These are phyloP conservation scores for Zostera marina DNA, from an alignment of 116 monocot genomes.

Conservation along the genomic window DNA sequence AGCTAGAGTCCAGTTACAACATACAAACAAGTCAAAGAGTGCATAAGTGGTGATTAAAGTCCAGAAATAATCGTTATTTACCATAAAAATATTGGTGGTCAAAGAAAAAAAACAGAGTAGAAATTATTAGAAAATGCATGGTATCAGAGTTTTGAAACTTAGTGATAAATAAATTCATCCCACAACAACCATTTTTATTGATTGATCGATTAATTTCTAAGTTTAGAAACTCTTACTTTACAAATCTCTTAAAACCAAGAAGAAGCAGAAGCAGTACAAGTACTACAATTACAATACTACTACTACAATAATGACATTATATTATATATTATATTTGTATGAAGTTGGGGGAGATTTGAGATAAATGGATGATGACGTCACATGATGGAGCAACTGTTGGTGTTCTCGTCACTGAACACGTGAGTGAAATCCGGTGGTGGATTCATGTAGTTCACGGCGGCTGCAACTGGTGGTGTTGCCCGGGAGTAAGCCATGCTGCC, in stretches of 20 bases:
- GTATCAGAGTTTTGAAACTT: too few species aligned
- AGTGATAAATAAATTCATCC: too few species aligned
- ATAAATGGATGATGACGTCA: conserved; percentile 12
- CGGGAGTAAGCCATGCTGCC: conserved; percentile 24
- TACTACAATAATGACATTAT: background rate
- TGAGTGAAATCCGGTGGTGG: conserved; percentile 32
- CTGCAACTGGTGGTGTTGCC: conserved; percentile 20
- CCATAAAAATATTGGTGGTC: too few species aligned
- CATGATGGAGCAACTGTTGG: conserved; percentile 71
- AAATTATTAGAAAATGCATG: too few species aligned
- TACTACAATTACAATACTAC: background rate
- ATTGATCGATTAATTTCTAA: conserved; percentile 5
- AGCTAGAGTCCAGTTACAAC: too few species aligned
- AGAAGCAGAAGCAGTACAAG: background rate
- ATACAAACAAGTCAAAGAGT: too few species aligned
- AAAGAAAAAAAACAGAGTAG: too few species aligned
- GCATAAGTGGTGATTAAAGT: too few species aligned
- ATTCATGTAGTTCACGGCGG: conserved; percentile 15
- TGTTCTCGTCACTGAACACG: conserved; percentile 42
- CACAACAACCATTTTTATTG: too few species aligned
- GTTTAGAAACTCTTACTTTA: conserved; percentile 7
- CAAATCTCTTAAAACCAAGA: background rate
- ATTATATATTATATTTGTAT: background rate
- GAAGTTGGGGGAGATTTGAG: background rate
- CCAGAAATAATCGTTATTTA: too few species aligned